A percentile compares a stretch with the other conserved stretches of the same genome.
These are phyloP conservation scores for Zea luxurians DNA, from an alignment of 176 grass and related monocot genomes.

Conservation along the genomic window DNA sequence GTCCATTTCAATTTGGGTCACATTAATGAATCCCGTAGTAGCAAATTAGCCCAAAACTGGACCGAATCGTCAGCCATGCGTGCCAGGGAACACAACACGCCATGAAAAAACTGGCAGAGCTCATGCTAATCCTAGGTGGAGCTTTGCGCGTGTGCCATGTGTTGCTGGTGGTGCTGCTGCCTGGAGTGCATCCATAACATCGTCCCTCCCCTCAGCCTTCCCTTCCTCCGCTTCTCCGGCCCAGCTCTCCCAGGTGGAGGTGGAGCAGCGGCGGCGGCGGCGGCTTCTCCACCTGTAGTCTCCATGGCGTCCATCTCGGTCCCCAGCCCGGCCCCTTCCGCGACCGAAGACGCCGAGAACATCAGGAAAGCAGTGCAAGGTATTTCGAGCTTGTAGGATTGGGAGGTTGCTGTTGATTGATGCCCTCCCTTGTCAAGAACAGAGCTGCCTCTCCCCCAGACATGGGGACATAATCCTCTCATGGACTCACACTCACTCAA, in stretches of 20 bases:
- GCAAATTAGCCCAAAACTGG: background rate
- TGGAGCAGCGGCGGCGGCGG: background rate
- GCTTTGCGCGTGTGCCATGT: constrained; percentile 41
- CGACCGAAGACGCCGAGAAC: constrained; percentile 59
- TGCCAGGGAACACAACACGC: background rate
- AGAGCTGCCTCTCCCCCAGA: too few species aligned
- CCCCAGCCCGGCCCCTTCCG: constrained; percentile 48
- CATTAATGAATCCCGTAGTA: background rate
- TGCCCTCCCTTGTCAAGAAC: background rate
- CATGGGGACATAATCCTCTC: too few species aligned
- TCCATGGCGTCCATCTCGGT: constrained; percentile 72
- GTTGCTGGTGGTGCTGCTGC: constrained; percentile 55
- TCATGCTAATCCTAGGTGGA: background rate
- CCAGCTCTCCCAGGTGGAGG: background rate
- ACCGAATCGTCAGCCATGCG: background rate
- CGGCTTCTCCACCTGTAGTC: too few species aligned
- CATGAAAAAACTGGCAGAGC: background rate
- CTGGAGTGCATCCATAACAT: constrained; percentile 59
- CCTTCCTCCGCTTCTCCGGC: constrained; percentile 43
- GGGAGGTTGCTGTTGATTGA: background rate
- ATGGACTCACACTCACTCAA: background rate
- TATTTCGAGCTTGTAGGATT: background rate
- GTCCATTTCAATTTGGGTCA: background rate
- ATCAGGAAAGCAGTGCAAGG: constrained; percentile 79
- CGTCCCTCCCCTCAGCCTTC: constrained; percentile 51